Conservation (phyloP, 2,329 filamentous ascomycete species). For the Fusarium stilboides region DNA sequence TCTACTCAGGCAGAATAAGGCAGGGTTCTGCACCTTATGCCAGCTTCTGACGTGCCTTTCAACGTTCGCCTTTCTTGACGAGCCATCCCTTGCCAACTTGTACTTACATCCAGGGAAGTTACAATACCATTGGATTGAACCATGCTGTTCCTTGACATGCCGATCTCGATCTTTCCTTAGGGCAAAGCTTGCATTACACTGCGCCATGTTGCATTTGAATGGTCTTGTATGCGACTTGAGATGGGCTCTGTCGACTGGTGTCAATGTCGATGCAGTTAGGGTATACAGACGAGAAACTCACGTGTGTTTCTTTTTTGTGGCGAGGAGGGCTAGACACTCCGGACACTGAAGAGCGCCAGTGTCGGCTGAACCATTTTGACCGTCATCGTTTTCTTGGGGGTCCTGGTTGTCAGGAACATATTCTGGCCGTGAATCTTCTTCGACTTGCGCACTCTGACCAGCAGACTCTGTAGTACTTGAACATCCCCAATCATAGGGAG, state of each 20-base stretch:
- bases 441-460: conserved; percentile 14
- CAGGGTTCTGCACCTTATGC: neutral
- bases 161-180: neutral
- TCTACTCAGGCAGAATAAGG: neutral
- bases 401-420: neutral
- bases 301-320: neutral
- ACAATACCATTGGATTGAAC: neutral
- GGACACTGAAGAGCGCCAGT: neutral
- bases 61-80: neutral
- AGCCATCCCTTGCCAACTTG: neutral
- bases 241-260: neutral
- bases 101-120: neutral
- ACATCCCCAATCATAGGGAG: conserved; percentile 9
- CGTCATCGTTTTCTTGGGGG: neutral
- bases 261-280: neutral
- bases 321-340: neutral
- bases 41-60: neutral
- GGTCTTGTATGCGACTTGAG: conserved; percentile 1
- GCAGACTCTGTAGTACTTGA: conserved; percentile 11
- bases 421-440: conserved; percentile 11
- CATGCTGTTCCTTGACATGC: neutral
- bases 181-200: neutral
- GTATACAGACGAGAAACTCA: neutral
- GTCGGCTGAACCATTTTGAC: neutral
- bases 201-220: neutral